These are phyloP conservation scores for Kodamaea jinghongensis DNA, from an alignment of 805 yeast genomes.

Conservation along the genomic window DNA sequence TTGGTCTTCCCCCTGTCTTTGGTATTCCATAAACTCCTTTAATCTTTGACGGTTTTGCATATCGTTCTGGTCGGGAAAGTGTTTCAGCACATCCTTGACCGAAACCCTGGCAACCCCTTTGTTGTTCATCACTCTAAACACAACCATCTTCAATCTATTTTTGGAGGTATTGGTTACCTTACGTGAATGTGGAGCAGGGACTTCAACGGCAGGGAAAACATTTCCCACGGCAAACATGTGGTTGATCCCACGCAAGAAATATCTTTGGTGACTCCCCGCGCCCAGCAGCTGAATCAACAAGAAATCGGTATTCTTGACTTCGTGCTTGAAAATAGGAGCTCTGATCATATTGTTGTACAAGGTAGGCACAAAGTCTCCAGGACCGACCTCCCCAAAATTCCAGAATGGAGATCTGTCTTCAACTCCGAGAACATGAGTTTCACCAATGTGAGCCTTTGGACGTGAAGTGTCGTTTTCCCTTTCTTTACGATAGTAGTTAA, in stretches of 20 bases:
- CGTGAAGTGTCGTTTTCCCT: slow-evolving; percentile 77
- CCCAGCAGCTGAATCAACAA: slow-evolving; percentile 77
- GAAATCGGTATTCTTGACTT: slow-evolving; percentile 74
- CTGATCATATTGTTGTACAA: slow-evolving; percentile 86
- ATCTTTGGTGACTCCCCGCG: slow-evolving; percentile 67
- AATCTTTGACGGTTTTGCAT: slow-evolving; percentile 95
- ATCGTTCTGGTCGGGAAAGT: slow-evolving; percentile 96
- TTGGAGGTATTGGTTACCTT: slow-evolving; percentile 91
- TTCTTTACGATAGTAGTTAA: slow-evolving; percentile 87
- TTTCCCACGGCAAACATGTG: slow-evolving; percentile 88
- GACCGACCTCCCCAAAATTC: slow-evolving; percentile 96
- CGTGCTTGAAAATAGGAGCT: slow-evolving; percentile 92
- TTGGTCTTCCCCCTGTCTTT: slow-evolving; percentile 89
- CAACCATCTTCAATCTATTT: slow-evolving; percentile 90
- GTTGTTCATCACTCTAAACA: slow-evolving; percentile 78
- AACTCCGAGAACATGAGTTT: slow-evolving; percentile 92
- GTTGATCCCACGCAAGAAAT: slow-evolving; percentile 65
- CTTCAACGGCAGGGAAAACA: slow-evolving; percentile 86
- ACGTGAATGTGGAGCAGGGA: slow-evolving; percentile 97
- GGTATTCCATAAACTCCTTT: slow-evolving; percentile 97
- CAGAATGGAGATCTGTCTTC: slow-evolving; percentile 97
- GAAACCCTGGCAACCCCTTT: slow-evolving; percentile 70
- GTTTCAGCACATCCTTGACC: slow-evolving; percentile 83
- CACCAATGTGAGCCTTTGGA: slow-evolving; percentile 88
- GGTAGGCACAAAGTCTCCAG: slow-evolving; percentile 92